Conservation (phyloP, 805 yeast species). For the Wickerhamiella kazuoi region DNA sequence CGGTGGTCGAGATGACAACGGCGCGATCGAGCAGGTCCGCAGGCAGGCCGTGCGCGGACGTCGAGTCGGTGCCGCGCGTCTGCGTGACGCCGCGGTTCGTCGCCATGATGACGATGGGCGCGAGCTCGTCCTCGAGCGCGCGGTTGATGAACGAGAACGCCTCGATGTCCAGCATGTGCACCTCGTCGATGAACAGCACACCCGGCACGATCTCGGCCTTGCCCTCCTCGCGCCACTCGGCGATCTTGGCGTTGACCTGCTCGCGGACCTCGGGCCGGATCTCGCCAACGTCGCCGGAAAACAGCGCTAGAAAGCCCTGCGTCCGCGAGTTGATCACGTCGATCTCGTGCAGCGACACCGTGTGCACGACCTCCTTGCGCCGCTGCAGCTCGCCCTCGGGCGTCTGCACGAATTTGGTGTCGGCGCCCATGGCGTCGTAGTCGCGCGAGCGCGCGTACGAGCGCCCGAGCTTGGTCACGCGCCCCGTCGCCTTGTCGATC, state of each 20-base stretch:
- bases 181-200: constrained; percentile 93
- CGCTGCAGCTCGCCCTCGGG: constrained; percentile 98
- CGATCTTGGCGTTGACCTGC: constrained; percentile 90
- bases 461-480: constrained; percentile 84
- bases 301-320: constrained; percentile 90
- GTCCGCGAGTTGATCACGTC: constrained; percentile 96
- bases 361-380: constrained; percentile 88
- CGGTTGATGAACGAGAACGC: constrained; percentile 88
- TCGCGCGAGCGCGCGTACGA: constrained; percentile 93
- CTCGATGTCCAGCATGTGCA: constrained; percentile 95
- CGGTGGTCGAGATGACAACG: constrained; percentile 72
- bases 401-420: constrained; percentile 90
- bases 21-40: constrained; percentile 85
- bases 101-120: constrained; percentile 96
- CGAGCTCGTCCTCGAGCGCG: constrained; percentile 89
- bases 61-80: constrained; percentile 83
- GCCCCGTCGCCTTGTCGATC: constrained; percentile 89
- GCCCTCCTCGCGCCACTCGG: constrained; percentile 98
- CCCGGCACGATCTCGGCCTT: constrained; percentile 96
- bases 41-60: constrained; percentile 96
- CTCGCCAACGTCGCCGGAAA: constrained; percentile 96
- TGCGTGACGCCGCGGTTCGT: constrained; percentile 91
- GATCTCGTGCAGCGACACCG: constrained; percentile 93
- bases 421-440: constrained; percentile 98
- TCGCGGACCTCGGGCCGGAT: constrained; percentile 89